Evolutionary conservation across 2,329 filamentous ascomycete genomes (phyloP), one percentile per base, ranked within the genome.

Genomic region (Curvularia verruculosa): DNA sequence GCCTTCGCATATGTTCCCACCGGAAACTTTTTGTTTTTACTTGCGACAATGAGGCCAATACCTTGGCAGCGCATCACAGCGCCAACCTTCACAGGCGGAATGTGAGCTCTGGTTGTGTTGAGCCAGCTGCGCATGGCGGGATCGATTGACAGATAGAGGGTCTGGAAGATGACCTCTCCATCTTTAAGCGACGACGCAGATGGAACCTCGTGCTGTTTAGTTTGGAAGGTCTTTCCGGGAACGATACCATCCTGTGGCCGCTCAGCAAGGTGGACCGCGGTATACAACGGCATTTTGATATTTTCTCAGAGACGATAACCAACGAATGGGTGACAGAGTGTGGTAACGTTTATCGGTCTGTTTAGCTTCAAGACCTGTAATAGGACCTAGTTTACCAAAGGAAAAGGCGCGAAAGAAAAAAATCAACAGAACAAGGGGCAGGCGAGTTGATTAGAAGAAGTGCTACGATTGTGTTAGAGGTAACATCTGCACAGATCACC

Each of bases 121-220:
- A 92, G 76, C 87, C 87, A 91, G 56, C 85, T 85, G 66, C 89
- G 84, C 88, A 91, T 91, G n/a, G 89, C 88, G 1, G 89, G 89
- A 75, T 91, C 89, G 37, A 91, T 80, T 9, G 86, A 88, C 43
- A 90, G 80, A 69, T 90, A 91, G 58, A 89, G 79, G 1, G 78
- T 78, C 56, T 81, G 78, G 55, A 83, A 79, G 56, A 91, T 81
- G 53, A 91, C 80, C 69, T 91, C 78, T 63, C 87, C 87, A 79
- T 87, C 83, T 71, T 87, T 82, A 40, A 89, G 80, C 58, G 84
- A 80, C 1, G 71, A 66, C 37, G 77, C 75, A 1, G 71, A 65
- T 6, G 80, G 73, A 3, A 84, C 79, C 1, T 83, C 79, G 1
- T 79, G 75, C 45, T 78, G 79, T 67, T 85, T 81, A 34, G 82